Conservation (phyloP, 805 yeast genomes). For the Teunomyces barrocoloradensis region DNA sequence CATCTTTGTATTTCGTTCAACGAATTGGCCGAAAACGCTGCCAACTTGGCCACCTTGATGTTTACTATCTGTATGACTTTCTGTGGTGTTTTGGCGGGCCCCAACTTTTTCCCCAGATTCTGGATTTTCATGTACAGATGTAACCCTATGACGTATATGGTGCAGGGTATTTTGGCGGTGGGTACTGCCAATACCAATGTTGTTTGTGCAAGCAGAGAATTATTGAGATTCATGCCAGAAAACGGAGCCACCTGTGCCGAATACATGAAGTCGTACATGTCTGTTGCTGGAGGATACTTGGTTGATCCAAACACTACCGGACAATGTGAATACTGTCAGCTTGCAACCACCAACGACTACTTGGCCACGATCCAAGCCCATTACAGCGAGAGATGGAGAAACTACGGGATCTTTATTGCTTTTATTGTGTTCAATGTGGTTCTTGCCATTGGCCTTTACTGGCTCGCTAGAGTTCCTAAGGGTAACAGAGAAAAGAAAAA, state of each 20-base stretch:
- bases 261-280: conserved; percentile 29
- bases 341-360: conserved; percentile 54
- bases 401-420: conserved; percentile 25
- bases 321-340: conserved; percentile 59
- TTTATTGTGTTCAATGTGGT: conserved; percentile 24
- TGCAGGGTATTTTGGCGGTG: conserved; percentile 47
- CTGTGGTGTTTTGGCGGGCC: conserved; percentile 37
- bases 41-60: conserved; percentile 27
- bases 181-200: conserved; percentile 36
- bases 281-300: conserved; percentile 47
- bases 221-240: conserved; percentile 18
- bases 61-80: conserved; percentile 34
- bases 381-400: conserved; percentile 28
- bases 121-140: conserved; percentile 77
- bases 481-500: conserved; percentile 24
- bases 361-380: conserved; percentile 44
- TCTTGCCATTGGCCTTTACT: conserved; percentile 32
- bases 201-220: conserved; percentile 27
- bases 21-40: conserved; percentile 34
- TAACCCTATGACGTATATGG: conserved; percentile 63
- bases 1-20: conserved; percentile 28
- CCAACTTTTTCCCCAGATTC: conserved; percentile 30
- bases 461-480: conserved; percentile 40
- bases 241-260: conserved; percentile 21
- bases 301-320: conserved; percentile 41